Evolutionary conservation across 208 protist species (phyloP).

Genomic region (Plasmodiophora brassicae): DNA sequence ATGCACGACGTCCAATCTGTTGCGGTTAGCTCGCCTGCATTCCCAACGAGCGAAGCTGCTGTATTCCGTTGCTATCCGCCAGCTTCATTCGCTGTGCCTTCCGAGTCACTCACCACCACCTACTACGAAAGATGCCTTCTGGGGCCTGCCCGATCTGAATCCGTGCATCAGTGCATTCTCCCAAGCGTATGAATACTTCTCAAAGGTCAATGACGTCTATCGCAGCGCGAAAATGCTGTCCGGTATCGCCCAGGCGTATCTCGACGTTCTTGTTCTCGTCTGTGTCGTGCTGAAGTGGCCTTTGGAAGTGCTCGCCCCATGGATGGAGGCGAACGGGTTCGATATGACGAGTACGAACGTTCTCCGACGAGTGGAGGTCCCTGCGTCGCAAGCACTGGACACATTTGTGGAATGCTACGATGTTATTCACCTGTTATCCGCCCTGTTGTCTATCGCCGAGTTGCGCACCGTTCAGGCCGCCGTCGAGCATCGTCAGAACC

Average conservation of each 20-base stretch:
- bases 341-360: not conserved
- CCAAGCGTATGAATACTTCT: not conserved
- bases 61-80: not conserved
- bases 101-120: not conserved
- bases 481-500: too few relatives aligned
- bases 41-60: not conserved
- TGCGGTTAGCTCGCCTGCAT: not conserved
- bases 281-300: not conserved
- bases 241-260: not conserved
- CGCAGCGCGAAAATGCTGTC: not conserved
- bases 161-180: not conserved
- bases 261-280: constrained; percentile 26
- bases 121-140: not conserved
- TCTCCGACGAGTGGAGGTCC: not conserved
- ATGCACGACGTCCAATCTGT: not conserved
- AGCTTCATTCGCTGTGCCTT: not conserved
- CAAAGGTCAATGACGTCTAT: constrained; percentile 26
- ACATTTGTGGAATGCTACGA: not conserved
- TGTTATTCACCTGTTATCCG: not conserved
- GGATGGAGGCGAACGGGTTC: not conserved
- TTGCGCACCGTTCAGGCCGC: not conserved
- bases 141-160: not conserved
- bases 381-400: not conserved
- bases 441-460: not conserved
- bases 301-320: not conserved